Conservation (phyloP, 2,329 filamentous ascomycete genomes). For the Phialocephala sp. region DNA sequence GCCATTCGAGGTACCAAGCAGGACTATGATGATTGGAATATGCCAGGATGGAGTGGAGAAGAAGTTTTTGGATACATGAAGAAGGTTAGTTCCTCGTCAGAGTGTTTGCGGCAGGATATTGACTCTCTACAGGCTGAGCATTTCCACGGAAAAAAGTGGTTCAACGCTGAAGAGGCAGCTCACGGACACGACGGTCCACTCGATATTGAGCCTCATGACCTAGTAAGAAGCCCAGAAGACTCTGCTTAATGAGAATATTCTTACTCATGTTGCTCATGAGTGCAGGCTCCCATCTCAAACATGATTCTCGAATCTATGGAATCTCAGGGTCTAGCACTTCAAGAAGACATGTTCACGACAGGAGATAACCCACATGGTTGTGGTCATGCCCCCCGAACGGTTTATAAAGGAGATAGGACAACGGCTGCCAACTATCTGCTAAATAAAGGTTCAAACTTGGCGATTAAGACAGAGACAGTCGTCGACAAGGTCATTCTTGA, state of each 20-base stretch:
- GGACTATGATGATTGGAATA: constrained; percentile 59
- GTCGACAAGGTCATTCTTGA: constrained; percentile 60
- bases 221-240: constrained; percentile 45
- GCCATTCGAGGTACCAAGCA: constrained; percentile 56
- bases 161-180: constrained; percentile 51
- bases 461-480: constrained; percentile 53
- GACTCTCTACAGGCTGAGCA: constrained; percentile 52
- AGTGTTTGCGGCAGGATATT: background rate
- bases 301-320: constrained; percentile 60
- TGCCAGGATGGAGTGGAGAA: constrained; percentile 60
- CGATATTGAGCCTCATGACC: constrained; percentile 61
- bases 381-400: constrained; percentile 59
- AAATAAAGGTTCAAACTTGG: constrained; percentile 44
- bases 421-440: constrained; percentile 59
- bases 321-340: constrained; percentile 58
- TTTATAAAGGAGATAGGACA: constrained; percentile 56
- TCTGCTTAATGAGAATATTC: background rate
- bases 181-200: constrained; percentile 60
- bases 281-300: constrained; percentile 56
- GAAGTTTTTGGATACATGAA: constrained; percentile 62
- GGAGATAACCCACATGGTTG: constrained; percentile 59
- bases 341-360: constrained; percentile 64
- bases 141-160: constrained; percentile 64
- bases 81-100: constrained; percentile 48
- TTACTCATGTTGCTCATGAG: background rate